A percentile compares a stretch with the other conserved stretches of the same genome.
phyloP scores from a whole-genome alignment of 2,329 filamentous ascomycete species.

The Gyromitra esculenta region DNA sequence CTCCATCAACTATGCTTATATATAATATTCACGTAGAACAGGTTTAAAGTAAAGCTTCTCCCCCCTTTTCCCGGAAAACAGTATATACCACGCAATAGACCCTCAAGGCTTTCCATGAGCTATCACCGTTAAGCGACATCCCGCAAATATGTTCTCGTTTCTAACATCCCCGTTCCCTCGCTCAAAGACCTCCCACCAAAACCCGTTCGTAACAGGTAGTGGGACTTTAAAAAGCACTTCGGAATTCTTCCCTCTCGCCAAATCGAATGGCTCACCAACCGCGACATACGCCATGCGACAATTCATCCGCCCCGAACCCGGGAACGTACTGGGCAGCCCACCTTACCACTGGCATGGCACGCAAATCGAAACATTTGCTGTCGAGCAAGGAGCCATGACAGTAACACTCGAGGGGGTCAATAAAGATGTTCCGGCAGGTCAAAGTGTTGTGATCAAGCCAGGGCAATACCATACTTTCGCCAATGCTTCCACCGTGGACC shows the following conservation, averaged over 20 bases:
- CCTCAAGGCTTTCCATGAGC: neutral
- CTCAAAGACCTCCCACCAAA: conserved; percentile 24
- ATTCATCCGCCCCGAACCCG: conserved; percentile 24
- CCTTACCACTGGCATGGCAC: conserved; percentile 18
- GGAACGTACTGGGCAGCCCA: neutral
- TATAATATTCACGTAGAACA: conserved; percentile 18
- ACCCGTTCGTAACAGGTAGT: conserved; percentile 25
- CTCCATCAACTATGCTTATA: conserved; percentile 24
- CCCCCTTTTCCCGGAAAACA: conserved; percentile 24
- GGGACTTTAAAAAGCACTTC: neutral
- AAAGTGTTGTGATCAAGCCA: conserved; percentile 21
- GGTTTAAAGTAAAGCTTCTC: conserved; percentile 15
- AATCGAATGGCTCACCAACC: neutral
- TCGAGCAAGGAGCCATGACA: conserved; percentile 24
- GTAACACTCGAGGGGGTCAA: neutral
- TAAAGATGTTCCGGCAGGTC: conserved; percentile 2
- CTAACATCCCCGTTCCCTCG: conserved; percentile 24
- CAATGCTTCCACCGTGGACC: conserved; percentile 27
- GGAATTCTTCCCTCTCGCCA: conserved; percentile 18
- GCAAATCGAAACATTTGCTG: conserved; percentile 23
- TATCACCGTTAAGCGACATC: conserved; percentile 10
- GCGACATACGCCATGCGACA: conserved; percentile 29
- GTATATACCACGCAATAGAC: conserved; percentile 28
- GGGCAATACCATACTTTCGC: conserved; percentile 32
- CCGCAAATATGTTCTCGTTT: conserved; percentile 35